These are phyloP conservation scores for Leccinum ponderosum DNA, from an alignment of 1,284 basidiomycete species.

Conservation along the genomic window DNA sequence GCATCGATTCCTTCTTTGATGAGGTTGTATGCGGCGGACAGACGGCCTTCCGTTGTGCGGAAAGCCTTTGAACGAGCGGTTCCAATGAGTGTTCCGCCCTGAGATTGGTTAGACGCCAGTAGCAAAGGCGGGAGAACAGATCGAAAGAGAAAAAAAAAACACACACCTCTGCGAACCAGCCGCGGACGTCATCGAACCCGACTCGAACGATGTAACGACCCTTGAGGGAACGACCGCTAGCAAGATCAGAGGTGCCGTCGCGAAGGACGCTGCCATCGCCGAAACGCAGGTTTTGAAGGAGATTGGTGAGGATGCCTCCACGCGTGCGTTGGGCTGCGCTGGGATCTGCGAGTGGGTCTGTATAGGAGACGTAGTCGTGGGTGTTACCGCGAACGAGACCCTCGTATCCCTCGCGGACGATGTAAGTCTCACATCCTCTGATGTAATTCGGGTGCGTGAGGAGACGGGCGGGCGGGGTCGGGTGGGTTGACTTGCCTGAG, in stretches of 20 bases:
- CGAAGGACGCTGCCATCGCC: slow-evolving; percentile 89
- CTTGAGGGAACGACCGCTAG: slow-evolving; percentile 67
- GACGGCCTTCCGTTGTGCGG: slow-evolving; percentile 84
- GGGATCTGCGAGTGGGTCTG: slow-evolving; percentile 23
- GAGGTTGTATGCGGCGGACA: slow-evolving; percentile 86
- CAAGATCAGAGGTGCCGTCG: slow-evolving; percentile 86
- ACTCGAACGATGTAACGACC: slow-evolving; percentile 95
- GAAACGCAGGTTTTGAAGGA: slow-evolving; percentile 77
- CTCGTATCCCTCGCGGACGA: slow-evolving; percentile 97
- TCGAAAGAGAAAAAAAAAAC: neutral
- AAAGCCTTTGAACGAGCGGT: slow-evolving; percentile 91
- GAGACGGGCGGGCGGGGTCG: neutral
- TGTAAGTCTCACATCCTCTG: slow-evolving; percentile 91
- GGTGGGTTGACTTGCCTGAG: slow-evolving; percentile 60
- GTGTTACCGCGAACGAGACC: slow-evolving; percentile 81
- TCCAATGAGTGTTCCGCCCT: slow-evolving; percentile 97
- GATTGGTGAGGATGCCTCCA: slow-evolving; percentile 33
- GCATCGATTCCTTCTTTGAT: slow-evolving; percentile 97
- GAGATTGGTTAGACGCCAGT: neutral
- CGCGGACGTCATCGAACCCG: slow-evolving; percentile 97
- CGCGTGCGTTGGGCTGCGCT: slow-evolving; percentile 17
- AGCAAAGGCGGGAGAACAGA: neutral
- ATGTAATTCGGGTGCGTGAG: slow-evolving; percentile 2
- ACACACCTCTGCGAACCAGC: slow-evolving; percentile 87
- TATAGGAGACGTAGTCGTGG: slow-evolving; percentile 34